Percentiles rank a stretch among this genome's conserved stretches.
phyloP scores from a whole-genome alignment of 805 yeast species.

The Gaillardinia entomophila region DNA sequence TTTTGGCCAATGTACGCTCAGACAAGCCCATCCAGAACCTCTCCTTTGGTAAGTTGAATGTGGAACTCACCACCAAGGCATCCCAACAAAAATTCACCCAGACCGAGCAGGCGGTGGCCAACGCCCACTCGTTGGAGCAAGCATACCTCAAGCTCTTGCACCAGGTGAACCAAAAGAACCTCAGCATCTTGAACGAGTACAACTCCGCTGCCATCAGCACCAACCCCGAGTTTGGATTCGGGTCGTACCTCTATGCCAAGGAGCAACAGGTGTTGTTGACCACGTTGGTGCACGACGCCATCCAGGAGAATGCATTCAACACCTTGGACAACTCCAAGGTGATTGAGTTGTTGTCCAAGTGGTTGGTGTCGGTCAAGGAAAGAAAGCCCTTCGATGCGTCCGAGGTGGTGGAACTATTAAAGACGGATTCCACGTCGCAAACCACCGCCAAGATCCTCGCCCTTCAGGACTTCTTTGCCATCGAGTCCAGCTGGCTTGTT shows the following conservation, averaged over 20 bases:
- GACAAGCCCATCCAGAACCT: slow-evolving; percentile 58
- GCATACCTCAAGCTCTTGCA: slow-evolving; percentile 71
- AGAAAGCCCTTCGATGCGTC: slow-evolving; percentile 21
- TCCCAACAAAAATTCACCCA: slow-evolving; percentile 14
- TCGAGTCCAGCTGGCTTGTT: slow-evolving; percentile 68
- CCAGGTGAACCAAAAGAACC: slow-evolving; percentile 51
- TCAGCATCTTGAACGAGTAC: slow-evolving; percentile 59
- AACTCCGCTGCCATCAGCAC: slow-evolving; percentile 41
- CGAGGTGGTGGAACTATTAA: slow-evolving; percentile 26
- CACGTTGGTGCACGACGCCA: slow-evolving; percentile 38
- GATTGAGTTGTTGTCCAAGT: slow-evolving; percentile 55
- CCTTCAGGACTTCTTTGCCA: slow-evolving; percentile 39
- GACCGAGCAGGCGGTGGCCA: slow-evolving; percentile 34
- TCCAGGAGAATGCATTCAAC: slow-evolving; percentile 39
- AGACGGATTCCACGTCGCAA: slow-evolving; percentile 30
- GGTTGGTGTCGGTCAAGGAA: slow-evolving; percentile 55
- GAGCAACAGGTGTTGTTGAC: slow-evolving; percentile 45
- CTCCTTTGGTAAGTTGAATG: slow-evolving; percentile 45
- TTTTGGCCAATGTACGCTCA: slow-evolving; percentile 47
- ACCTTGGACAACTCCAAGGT: slow-evolving; percentile 42
- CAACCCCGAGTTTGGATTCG: slow-evolving; percentile 86
- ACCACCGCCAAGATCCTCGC: slow-evolving; percentile 42
- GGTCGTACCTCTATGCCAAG: slow-evolving; percentile 57
- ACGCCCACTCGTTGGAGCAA: slow-evolving; percentile 55
- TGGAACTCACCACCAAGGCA: slow-evolving; percentile 23